phyloP scores from a whole-genome alignment of 139 green algal genomes.

The Eudorina sp. region DNA sequence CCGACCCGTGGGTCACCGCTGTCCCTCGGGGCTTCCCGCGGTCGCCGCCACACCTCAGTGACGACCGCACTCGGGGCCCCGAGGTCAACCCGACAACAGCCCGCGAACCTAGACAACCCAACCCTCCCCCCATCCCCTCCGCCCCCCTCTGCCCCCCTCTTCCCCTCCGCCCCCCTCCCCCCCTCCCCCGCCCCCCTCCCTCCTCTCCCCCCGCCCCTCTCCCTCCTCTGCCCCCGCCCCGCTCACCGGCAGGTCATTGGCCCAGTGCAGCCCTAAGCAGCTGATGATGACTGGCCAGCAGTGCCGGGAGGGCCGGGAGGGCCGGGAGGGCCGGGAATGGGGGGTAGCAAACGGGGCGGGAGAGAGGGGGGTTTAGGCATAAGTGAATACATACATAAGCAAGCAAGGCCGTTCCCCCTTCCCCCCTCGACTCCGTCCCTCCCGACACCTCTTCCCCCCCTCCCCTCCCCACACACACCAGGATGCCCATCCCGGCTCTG shows the following conservation, averaged over 20 bases:
- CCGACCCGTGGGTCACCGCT: background rate
- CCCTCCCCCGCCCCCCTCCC: background rate
- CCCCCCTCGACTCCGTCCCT: too few species aligned
- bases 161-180: background rate
- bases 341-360: too few species aligned
- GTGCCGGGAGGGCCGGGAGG: background rate
- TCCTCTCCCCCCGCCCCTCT: background rate
- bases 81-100: too few species aligned
- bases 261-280: slow-evolving; percentile 84
- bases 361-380: too few species aligned
- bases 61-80: background rate
- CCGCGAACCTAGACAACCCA: too few species aligned
- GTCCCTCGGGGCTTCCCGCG: background rate
- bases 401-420: too few species aligned
- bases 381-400: too few species aligned
- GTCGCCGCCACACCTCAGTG: slow-evolving; percentile 1
- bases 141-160: background rate
- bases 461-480: too few species aligned
- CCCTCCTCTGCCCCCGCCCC: background rate
- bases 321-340: too few species aligned
- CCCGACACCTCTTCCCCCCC: too few species aligned
- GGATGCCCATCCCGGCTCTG: too few species aligned
- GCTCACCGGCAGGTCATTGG: slow-evolving; percentile 83
- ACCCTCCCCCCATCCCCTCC: background rate
- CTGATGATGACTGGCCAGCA: slow-evolving; percentile 72